Conservation (phyloP, 1,139 yeast species). For the Magnusiomyces paraingens region DNA sequence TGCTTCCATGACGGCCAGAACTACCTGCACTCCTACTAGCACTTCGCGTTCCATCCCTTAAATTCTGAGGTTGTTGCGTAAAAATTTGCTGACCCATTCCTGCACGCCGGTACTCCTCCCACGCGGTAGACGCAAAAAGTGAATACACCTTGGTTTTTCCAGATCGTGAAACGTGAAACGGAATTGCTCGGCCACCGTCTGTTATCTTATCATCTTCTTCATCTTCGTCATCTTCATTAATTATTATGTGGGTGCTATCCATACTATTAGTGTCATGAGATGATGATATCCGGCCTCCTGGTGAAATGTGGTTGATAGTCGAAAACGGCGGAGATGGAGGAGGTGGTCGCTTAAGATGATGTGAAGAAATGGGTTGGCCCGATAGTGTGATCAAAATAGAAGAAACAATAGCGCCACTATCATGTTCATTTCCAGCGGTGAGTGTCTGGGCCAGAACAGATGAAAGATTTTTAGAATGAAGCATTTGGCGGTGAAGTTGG, state of each 20-base stretch:
- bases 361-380: constrained; percentile 26
- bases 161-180: constrained; percentile 23
- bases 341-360: constrained; percentile 24
- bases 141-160: constrained; percentile 29
- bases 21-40: no score
- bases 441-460: constrained; percentile 26
- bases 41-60: constrained; percentile 9
- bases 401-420: constrained; percentile 21
- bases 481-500: constrained; percentile 18
- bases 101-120: constrained; percentile 25
- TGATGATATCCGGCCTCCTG: neutral
- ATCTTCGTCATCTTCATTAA: neutral
- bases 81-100: constrained; percentile 10
- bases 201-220: neutral
- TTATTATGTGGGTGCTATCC: neutral
- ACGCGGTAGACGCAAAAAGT: constrained; percentile 27
- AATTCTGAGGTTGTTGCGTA: neutral
- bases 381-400: constrained; percentile 24
- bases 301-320: neutral
- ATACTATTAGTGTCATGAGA: constrained; percentile 7
- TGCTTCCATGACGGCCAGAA: no score
- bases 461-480: constrained; percentile 24
- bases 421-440: constrained; percentile 9
- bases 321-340: constrained; percentile 18
- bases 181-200: neutral